A percentile compares a stretch with the other conserved stretches of the same genome.
phyloP scores from a whole-genome alignment of 768 basidiomycete species.

The Tylopilus cervinicoccineus region DNA sequence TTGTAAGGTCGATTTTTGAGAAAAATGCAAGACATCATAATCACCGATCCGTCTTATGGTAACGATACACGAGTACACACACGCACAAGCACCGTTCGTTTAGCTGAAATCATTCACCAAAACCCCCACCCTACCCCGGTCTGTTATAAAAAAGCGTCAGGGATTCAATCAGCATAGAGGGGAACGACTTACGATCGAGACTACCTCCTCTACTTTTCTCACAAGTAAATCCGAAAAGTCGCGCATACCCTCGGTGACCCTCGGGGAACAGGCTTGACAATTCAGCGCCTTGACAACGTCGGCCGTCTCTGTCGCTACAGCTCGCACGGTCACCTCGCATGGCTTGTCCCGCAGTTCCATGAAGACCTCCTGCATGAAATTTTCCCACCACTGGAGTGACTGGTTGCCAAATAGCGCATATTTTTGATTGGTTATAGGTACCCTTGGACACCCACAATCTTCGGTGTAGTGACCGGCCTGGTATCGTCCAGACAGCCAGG shows the following conservation, averaged over 20 bases:
- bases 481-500: slow-evolving; percentile 5
- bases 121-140: not conserved
- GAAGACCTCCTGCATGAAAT: not conserved
- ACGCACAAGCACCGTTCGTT: no score
- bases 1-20: no score
- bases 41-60: no score
- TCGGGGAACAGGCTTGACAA: not conserved
- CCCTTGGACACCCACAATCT: not conserved
- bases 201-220: not conserved
- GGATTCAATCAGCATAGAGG: not conserved
- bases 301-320: not conserved
- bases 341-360: not conserved
- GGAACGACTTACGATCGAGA: not conserved
- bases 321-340: not conserved
- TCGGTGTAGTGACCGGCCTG: no score
- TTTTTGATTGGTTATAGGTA: not conserved
- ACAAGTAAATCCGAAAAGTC: not conserved
- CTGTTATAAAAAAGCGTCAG: not conserved
- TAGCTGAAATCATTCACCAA: no score
- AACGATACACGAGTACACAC: no score
- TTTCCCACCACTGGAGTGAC: not conserved
- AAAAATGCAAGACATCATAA: no score
- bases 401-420: not conserved
- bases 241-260: not conserved
- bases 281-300: not conserved